Evolutionary conservation across 2,329 filamentous ascomycete genomes (phyloP), one percentile per base, ranked within the genome.

Genomic region (Torrubiella hemipterigena): DNA sequence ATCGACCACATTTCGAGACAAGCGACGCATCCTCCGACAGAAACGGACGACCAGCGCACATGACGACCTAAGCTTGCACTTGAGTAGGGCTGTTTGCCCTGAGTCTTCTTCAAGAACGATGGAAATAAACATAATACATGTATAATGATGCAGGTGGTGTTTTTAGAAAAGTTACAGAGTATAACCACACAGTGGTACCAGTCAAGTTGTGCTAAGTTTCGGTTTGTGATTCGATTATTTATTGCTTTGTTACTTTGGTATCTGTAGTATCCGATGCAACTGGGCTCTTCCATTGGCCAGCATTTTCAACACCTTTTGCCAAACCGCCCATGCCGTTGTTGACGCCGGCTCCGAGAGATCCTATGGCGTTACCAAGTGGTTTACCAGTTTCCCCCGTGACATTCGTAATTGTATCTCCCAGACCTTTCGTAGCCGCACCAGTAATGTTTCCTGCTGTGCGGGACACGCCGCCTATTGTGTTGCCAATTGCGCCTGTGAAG

Each of bases 201-300:
- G n/a, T n/a, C n/a, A n/a, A n/a, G n/a, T n/a, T n/a, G n/a, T n/a
- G n/a, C n/a, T n/a, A n/a, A n/a, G n/a, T n/a, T n/a, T n/a, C n/a
- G n/a, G n/a, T n/a, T n/a, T n/a, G n/a, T n/a, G n/a, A 34, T 27
- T 32, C 10, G 17, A 21, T 24, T 26, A 20, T 23, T 42, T 40
- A 47, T 38, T 48, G 38, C 36, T 52, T 12, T 29, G 23, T 12
- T 18, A 12, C 2, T n/a, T 23, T n/a, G n/a, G n/a, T n/a, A n/a
- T n/a, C n/a, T n/a, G n/a, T n/a, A n/a, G n/a, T n/a, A n/a, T n/a
- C n/a, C n/a, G n/a, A n/a, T n/a, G n/a, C n/a, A n/a, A n/a, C n/a
- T n/a, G n/a, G n/a, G n/a, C 12, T 58, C 54, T 67, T 68, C 68
- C 69, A 73, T 46, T 73, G 51, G 4, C 72, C 71, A 9, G 70